phyloP scores from a whole-genome alignment of 2,329 filamentous ascomycete genomes.

The Calonectria pseudoreteaudii region DNA sequence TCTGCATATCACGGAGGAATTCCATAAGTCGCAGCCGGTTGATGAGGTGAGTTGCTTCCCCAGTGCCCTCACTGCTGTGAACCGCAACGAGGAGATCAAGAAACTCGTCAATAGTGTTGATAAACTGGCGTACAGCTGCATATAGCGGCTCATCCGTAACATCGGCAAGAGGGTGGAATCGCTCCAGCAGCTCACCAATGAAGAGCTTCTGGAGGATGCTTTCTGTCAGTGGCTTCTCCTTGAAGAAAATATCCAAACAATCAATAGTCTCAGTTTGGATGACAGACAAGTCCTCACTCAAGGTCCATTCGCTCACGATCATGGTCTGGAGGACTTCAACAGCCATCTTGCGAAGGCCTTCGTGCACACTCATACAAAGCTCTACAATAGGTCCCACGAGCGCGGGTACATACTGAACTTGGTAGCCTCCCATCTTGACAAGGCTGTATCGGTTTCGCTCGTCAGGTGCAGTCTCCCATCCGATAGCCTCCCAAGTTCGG shows the following conservation, averaged over 20 bases:
- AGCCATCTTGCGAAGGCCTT: slow-evolving; percentile 88
- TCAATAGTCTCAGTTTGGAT: slow-evolving; percentile 98
- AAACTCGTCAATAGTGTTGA: slow-evolving; percentile 89
- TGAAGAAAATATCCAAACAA: slow-evolving; percentile 89
- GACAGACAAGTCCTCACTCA: slow-evolving; percentile 90
- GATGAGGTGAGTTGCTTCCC: slow-evolving; percentile 85
- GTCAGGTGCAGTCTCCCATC: slow-evolving; percentile 90
- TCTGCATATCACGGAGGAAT: slow-evolving; percentile 95
- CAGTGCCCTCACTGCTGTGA: slow-evolving; percentile 78
- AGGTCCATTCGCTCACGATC: slow-evolving; percentile 98
- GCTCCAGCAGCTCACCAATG: slow-evolving; percentile 83
- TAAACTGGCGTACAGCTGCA: slow-evolving; percentile 79
- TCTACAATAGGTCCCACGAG: slow-evolving; percentile 93
- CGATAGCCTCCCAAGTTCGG: slow-evolving; percentile 92
- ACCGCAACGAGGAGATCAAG: slow-evolving; percentile 91
- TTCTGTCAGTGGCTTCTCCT: slow-evolving; percentile 87
- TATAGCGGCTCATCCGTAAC: slow-evolving; percentile 80
- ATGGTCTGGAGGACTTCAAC: slow-evolving; percentile 96
- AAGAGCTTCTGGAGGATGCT: slow-evolving; percentile 94
- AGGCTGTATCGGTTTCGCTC: slow-evolving; percentile 83
- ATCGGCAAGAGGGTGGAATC: slow-evolving; percentile 79
- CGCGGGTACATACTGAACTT: slow-evolving; percentile 96
- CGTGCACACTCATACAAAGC: slow-evolving; percentile 94
- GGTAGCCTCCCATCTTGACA: slow-evolving; percentile 91
- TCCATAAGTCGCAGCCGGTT: slow-evolving; percentile 94